A percentile compares a stretch with the other conserved stretches of the same genome.
These are phyloP conservation scores for Sarocladium strictum DNA, from an alignment of 2,329 filamentous ascomycete species.

Conservation along the genomic window DNA sequence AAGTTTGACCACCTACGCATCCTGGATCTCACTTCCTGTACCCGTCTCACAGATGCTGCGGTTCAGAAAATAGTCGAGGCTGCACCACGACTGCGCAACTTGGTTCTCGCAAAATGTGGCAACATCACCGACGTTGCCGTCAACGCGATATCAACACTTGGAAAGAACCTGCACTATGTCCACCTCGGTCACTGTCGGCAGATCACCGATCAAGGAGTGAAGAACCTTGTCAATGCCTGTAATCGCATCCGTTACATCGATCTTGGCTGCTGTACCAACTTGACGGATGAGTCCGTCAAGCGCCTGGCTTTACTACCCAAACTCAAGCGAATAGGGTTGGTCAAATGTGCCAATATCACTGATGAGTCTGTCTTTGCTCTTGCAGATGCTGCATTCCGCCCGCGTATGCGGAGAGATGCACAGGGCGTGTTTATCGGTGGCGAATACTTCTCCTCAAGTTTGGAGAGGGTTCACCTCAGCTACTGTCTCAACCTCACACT, in stretches of 20 bases:
- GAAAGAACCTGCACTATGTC: constrained; percentile 95
- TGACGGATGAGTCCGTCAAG: constrained; percentile 83
- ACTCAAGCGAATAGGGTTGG: constrained; percentile 86
- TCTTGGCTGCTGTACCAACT: constrained; percentile 82
- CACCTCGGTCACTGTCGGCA: constrained; percentile 90
- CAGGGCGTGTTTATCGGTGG: constrained; percentile 40
- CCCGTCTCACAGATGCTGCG: constrained; percentile 75
- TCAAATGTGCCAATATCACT: constrained; percentile 89
- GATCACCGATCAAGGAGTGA: constrained; percentile 85
- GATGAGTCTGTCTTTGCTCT: constrained; percentile 83
- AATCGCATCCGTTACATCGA: constrained; percentile 97
- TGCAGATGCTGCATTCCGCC: constrained; percentile 60
- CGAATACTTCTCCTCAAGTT: constrained; percentile 54
- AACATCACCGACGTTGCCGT: constrained; percentile 89
- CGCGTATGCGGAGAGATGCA: constrained; percentile 41
- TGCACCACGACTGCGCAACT: constrained; percentile 82
- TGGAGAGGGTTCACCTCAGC: constrained; percentile 93
- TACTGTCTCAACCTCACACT: constrained; percentile 86
- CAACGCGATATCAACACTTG: constrained; percentile 77
- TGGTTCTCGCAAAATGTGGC: constrained; percentile 90
- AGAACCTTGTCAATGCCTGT: constrained; percentile 75
- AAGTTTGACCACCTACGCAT: constrained; percentile 86
- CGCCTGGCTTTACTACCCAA: constrained; percentile 85
- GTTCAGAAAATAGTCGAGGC: constrained; percentile 82
- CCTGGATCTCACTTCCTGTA: constrained; percentile 85